phyloP scores from a whole-genome alignment of 1,284 basidiomycete genomes.

The Ceratobasidium sp. region DNA sequence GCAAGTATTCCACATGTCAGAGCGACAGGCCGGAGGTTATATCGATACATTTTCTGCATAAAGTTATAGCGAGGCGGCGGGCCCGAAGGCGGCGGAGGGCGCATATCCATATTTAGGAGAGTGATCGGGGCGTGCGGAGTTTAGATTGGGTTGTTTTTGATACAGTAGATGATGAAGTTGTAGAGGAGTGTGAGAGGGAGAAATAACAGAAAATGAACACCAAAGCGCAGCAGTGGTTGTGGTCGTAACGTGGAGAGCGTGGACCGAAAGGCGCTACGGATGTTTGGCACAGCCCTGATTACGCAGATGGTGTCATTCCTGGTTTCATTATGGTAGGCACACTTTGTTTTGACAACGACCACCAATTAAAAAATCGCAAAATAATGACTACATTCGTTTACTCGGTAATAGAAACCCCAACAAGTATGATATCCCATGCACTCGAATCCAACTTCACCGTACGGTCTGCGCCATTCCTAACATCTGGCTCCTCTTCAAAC shows the following conservation, averaged over 20 bases:
- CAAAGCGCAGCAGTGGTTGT: conserved; percentile 44
- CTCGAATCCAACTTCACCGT: not conserved
- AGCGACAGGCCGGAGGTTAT: conserved; percentile 39
- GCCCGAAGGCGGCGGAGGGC: conserved; percentile 21
- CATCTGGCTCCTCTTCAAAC: conserved; percentile 1
- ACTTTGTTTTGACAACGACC: not conserved
- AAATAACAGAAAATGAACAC: conserved; percentile 14
- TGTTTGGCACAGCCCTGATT: conserved; percentile 14
- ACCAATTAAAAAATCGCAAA: not conserved
- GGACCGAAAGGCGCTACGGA: not conserved
- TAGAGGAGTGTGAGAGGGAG: conserved; percentile 4
- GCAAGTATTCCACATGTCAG: conserved; percentile 32
- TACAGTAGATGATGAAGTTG: not conserved
- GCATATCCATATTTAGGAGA: conserved; percentile 27
- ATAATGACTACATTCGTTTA: not conserved
- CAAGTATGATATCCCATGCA: conserved; percentile 20
- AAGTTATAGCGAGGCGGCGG: conserved; percentile 40
- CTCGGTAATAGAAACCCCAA: conserved; percentile 5
- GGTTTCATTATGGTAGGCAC: too few species aligned
- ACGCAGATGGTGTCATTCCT: conserved; percentile 3
- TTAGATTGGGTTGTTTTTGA: conserved; percentile 10
- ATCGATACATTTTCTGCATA: conserved; percentile 39
- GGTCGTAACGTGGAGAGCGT: conserved; percentile 37
- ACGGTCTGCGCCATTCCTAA: not conserved
- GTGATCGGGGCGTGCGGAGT: conserved; percentile 14